phyloP scores from a whole-genome alignment of 768 basidiomycete species.

The Coprinopsis marcescibilis region DNA sequence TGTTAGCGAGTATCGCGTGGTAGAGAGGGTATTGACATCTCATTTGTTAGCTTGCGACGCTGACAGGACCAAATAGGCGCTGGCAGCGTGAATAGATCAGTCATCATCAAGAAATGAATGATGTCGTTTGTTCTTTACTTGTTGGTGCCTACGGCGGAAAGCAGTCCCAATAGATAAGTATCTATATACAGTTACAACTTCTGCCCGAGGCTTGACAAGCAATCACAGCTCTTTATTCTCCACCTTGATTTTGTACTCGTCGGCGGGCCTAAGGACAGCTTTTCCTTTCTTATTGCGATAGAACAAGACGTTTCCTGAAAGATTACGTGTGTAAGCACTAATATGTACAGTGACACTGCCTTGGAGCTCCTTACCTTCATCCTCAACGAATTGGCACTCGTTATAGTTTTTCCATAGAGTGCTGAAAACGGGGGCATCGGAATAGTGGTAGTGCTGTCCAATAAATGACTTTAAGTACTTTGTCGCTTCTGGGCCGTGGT shows the following conservation, averaged over 20 bases:
- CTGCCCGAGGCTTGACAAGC: too few relatives aligned
- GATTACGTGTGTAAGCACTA: neutral
- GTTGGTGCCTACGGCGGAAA: too few relatives aligned
- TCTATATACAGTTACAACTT: too few relatives aligned
- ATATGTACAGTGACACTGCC: neutral
- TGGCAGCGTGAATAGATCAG: too few relatives aligned
- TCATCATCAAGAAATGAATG: too few relatives aligned
- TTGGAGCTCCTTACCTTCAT: slow-evolving; percentile 35
- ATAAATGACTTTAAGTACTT: slow-evolving; percentile 43
- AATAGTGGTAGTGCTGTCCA: slow-evolving; percentile 43
- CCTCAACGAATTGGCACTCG: slow-evolving; percentile 52
- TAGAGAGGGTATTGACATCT: too few relatives aligned
- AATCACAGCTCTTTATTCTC: too few relatives aligned
- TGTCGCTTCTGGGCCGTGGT: slow-evolving; percentile 48
- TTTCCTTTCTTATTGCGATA: slow-evolving; percentile 39
- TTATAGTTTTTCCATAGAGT: slow-evolving; percentile 54
- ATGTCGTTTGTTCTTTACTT: too few relatives aligned
- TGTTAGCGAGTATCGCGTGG: too few relatives aligned
- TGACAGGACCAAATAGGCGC: too few relatives aligned
- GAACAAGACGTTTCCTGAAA: slow-evolving; percentile 41
- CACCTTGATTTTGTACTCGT: slow-evolving; percentile 13
- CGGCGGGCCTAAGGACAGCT: slow-evolving; percentile 29
- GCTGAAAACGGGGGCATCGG: slow-evolving; percentile 34
- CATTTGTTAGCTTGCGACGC: too few relatives aligned
- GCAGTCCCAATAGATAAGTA: too few relatives aligned